Evolutionary conservation across 169 alveolate species (phyloP).

Genomic region (Neospora caninum): DNA sequence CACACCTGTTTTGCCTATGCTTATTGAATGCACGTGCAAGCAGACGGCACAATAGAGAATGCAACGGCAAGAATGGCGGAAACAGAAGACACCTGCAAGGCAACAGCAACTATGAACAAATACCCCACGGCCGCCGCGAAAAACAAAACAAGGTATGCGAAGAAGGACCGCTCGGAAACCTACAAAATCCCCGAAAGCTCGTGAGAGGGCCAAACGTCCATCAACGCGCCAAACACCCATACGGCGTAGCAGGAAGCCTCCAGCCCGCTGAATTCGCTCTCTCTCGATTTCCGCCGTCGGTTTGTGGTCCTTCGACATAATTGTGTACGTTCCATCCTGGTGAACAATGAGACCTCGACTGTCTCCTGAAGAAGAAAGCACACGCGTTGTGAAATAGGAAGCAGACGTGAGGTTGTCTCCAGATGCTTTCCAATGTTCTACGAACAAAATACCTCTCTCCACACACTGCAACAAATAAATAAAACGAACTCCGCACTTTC

Average conservation of each 20-base stretch:
- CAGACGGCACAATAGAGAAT: too few relatives aligned
- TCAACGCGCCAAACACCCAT: slow-evolving; percentile 45
- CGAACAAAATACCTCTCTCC: not conserved
- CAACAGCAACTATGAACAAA: too few relatives aligned
- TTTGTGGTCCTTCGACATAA: slow-evolving; percentile 52
- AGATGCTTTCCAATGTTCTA: not conserved
- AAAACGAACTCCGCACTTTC: too few relatives aligned
- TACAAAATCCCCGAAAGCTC: slow-evolving; percentile 61
- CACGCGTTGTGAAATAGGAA: not conserved
- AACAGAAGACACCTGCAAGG: too few relatives aligned
- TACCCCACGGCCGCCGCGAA: too few relatives aligned
- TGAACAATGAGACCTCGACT: slow-evolving; percentile 46
- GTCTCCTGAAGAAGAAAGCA: slow-evolving; percentile 10
- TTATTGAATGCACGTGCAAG: too few relatives aligned
- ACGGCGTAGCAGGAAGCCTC: slow-evolving; percentile 38
- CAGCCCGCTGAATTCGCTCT: slow-evolving; percentile 45
- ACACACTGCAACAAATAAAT: not conserved
- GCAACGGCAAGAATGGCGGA: too few relatives aligned
- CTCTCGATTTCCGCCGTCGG: slow-evolving; percentile 32
- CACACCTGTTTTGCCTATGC: too few relatives aligned
- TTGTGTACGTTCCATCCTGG: slow-evolving; percentile 45
- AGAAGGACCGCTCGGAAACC: not conserved
- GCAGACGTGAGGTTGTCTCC: not conserved
- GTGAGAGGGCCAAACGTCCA: slow-evolving; percentile 45
- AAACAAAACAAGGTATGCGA: too few relatives aligned